Conservation (phyloP, 1,284 basidiomycete species). For the Chalciporus piperatoides region DNA sequence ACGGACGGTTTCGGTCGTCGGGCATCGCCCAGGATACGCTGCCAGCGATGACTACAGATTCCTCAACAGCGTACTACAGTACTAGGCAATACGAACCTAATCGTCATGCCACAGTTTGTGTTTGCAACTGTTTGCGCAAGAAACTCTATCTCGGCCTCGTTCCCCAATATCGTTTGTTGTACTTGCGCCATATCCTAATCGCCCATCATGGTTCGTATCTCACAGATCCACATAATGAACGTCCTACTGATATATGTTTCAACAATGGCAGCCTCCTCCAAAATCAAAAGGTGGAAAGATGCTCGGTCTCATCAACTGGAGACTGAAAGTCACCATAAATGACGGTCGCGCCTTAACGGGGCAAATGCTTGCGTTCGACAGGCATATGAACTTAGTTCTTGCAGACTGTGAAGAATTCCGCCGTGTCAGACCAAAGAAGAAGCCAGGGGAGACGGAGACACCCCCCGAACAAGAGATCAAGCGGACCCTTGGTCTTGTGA, state of each 20-base stretch:
- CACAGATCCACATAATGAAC: conserved; percentile 5
- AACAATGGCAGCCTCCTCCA: conserved; percentile 68
- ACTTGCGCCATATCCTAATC: conserved; percentile 24
- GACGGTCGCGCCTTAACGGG: conserved; percentile 95
- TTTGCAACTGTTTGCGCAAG: conserved; percentile 28
- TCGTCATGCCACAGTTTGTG: conserved; percentile 14
- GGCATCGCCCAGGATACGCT: not conserved
- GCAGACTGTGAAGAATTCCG: conserved; percentile 97
- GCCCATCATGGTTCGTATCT: conserved; percentile 58
- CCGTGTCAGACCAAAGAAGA: conserved; percentile 84
- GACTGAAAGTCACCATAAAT: conserved; percentile 96
- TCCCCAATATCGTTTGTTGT: conserved; percentile 19
- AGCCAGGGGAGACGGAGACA: conserved; percentile 67
- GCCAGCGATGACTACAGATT: not conserved
- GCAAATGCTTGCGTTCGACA: conserved; percentile 99
- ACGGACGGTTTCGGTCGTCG: not conserved
- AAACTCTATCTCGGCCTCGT: conserved; percentile 19
- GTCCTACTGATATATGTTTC: conserved; percentile 4
- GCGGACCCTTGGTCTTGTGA: conserved; percentile 91
- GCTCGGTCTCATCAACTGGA: conserved; percentile 97
- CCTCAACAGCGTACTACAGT: no score
- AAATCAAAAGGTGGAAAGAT: conserved; percentile 98
- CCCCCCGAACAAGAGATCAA: conserved; percentile 93
- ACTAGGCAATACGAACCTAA: no score
- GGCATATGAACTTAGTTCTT: conserved; percentile 99